phyloP scores from a whole-genome alignment of 2,329 filamentous ascomycete genomes.

The Botrytis deweyae region DNA sequence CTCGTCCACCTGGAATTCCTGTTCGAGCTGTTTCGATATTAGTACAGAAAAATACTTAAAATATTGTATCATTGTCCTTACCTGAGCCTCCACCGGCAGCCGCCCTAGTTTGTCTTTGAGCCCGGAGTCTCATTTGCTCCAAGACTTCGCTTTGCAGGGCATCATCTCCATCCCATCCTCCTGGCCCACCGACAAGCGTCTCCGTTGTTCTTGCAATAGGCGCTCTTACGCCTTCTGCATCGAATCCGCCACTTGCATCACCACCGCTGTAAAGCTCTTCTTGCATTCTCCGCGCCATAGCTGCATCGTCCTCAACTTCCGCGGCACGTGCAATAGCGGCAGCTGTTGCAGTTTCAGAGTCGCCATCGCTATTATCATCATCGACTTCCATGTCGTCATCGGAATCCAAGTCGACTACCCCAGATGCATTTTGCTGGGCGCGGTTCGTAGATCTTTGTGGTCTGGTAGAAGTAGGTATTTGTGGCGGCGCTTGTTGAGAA shows the following conservation, averaged over 20 bases:
- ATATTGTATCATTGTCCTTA: conserved; percentile 25
- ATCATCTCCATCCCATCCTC: conserved; percentile 48
- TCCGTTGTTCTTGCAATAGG: conserved; percentile 91
- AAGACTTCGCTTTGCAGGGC: conserved; percentile 36
- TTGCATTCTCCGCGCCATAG: conserved; percentile 86
- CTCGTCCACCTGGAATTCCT: conserved; percentile 69
- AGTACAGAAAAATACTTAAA: conserved; percentile 17
- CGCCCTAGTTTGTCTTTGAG: conserved; percentile 27
- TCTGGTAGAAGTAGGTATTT: conserved; percentile 36
- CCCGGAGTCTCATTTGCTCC: conserved; percentile 40
- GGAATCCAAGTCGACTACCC: conserved; percentile 76
- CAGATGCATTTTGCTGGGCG: conserved; percentile 49
- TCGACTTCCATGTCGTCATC: conserved; percentile 66
- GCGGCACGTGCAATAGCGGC: conserved; percentile 48
- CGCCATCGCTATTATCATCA: conserved; percentile 42
- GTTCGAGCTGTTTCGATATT: conserved; percentile 43
- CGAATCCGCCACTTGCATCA: conserved; percentile 44
- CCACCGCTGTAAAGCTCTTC: conserved; percentile 78
- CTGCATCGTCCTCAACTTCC: conserved; percentile 83
- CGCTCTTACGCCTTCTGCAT: conserved; percentile 70
- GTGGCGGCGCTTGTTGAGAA: conserved; percentile 31
- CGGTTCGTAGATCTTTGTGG: conserved; percentile 28
- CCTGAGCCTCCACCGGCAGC: conserved; percentile 21
- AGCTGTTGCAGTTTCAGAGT: conserved; percentile 31
- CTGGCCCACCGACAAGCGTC: conserved; percentile 76